A percentile compares a stretch with the other conserved stretches of the same genome.
Conservation (phyloP, 257 asterid species). For the Sherardia arvensis region DNA sequence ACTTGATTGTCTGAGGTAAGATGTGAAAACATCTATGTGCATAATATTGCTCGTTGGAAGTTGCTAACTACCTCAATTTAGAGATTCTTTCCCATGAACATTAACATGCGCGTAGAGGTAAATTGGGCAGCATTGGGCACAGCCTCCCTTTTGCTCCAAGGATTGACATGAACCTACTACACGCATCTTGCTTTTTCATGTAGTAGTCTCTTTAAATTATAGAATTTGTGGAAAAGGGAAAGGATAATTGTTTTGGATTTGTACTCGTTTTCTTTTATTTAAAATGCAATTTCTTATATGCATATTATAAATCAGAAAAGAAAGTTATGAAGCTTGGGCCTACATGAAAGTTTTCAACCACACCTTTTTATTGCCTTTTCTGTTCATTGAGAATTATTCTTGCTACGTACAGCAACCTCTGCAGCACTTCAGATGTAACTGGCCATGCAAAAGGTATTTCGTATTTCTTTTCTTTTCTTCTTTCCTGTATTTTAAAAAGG, state of each 20-base stretch:
- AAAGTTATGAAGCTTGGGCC: background rate
- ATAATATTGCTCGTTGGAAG: background rate
- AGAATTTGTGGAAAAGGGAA: background rate
- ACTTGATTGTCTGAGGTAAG: slow-evolving; percentile 76
- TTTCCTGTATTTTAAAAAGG: background rate
- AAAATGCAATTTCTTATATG: background rate
- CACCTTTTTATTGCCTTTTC: background rate
- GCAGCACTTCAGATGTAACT: slow-evolving; percentile 25
- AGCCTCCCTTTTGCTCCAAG: background rate
- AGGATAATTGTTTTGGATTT: too few relatives aligned
- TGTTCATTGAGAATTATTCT: slow-evolving; percentile 9
- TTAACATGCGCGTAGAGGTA: background rate
- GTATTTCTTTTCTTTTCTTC: background rate
- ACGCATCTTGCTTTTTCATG: too few relatives aligned
- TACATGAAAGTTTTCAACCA: background rate
- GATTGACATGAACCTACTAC: slow-evolving; percentile 2
- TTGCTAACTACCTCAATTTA: background rate
- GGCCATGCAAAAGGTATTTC: slow-evolving; percentile 37
- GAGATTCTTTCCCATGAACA: background rate
- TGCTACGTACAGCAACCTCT: slow-evolving; percentile 43
- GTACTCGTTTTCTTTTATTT: background rate
- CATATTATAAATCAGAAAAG: background rate
- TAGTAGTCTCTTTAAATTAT: background rate
- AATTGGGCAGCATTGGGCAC: background rate
- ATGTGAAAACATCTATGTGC: background rate